A percentile compares a stretch with the other conserved stretches of the same genome.
These are phyloP conservation scores for Mycena epipterygia DNA, from an alignment of 768 basidiomycete genomes.

Conservation along the genomic window DNA sequence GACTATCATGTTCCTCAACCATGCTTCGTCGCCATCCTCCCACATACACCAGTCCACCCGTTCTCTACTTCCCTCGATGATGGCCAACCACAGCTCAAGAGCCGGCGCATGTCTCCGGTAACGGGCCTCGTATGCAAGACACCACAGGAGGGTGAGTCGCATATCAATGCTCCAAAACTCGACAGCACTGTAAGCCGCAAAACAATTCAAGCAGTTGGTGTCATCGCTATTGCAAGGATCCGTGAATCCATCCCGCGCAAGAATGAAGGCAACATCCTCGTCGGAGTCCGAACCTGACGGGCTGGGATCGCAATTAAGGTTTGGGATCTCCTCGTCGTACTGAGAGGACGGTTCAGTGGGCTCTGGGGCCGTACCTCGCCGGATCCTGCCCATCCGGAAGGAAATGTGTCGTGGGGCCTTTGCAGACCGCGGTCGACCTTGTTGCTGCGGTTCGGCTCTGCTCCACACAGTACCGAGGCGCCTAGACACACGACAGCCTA, in stretches of 20 bases:
- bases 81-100: slow-evolving; percentile 29
- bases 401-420: background rate
- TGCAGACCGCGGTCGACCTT: background rate
- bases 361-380: background rate
- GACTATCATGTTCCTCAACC: slow-evolving; percentile 25
- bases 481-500: slow-evolving; percentile 9
- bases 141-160: slow-evolving; percentile 34
- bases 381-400: background rate
- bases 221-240: slow-evolving; percentile 11
- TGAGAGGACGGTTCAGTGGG: background rate
- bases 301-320: background rate
- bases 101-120: slow-evolving; percentile 14
- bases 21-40: slow-evolving; percentile 30
- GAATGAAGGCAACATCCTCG: background rate
- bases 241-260: background rate
- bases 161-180: slow-evolving; percentile 31
- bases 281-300: background rate
- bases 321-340: background rate
- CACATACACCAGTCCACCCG: slow-evolving; percentile 32
- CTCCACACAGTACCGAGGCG: slow-evolving; percentile 22
- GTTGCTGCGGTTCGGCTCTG: background rate
- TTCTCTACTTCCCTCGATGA: slow-evolving; percentile 22
- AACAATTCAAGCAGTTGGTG: slow-evolving; percentile 18
- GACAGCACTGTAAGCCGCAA: background rate
- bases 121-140: slow-evolving; percentile 31